Conservation (phyloP, 2,329 filamentous ascomycete genomes). For the Cytospora schulzeri region DNA sequence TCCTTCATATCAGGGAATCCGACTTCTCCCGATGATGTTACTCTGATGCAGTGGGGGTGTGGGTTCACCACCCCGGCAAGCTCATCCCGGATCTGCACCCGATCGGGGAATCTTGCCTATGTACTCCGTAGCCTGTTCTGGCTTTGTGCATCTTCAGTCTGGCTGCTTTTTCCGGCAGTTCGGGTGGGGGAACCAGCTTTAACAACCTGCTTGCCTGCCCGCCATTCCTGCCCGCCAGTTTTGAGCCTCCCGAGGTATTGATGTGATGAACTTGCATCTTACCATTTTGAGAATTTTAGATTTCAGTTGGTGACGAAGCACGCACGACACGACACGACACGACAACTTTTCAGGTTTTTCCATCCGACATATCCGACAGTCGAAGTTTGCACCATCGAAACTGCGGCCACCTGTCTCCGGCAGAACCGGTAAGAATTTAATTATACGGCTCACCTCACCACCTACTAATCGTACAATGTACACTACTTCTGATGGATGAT, state of each 20-base stretch:
- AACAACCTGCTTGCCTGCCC: not conserved
- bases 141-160: not conserved
- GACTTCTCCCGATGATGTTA: constrained; percentile 1
- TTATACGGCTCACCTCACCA: not conserved
- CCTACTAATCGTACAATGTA: not conserved
- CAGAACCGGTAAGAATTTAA: not conserved
- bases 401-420: no score
- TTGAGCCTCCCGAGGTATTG: not conserved
- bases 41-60: not conserved
- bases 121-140: not conserved
- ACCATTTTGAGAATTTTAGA: not conserved
- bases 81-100: not conserved
- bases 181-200: not conserved
- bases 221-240: not conserved
- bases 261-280: not conserved
- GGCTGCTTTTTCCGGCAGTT: not conserved
- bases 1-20: not conserved
- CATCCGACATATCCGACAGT: not conserved
- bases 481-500: not conserved
- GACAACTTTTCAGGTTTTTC: not conserved
- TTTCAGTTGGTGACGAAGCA: not conserved
- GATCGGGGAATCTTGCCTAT: not conserved
- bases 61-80: not conserved
- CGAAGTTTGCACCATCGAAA: not conserved
- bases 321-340: not conserved